Evolutionary conservation across 345 rosid species (phyloP), one percentile per base, ranked within the genome.

Genomic region (Durio zibethinus): DNA sequence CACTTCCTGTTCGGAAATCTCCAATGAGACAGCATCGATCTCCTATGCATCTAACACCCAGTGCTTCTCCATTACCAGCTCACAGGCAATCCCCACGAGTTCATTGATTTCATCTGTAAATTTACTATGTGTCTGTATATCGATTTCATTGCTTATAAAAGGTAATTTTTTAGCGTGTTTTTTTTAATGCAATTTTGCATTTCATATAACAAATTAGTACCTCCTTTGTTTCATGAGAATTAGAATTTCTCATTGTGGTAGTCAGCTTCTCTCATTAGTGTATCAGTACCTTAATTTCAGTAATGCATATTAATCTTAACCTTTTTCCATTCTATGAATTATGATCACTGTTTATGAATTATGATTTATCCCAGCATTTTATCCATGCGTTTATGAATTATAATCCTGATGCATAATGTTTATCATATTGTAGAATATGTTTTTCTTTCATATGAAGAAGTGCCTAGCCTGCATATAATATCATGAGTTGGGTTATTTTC

Each of bases 11-110:
- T 16, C 89, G 77, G 33, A 89, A 81, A 82, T 90, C 94, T 35
- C 94, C 93, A 2, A 63, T 83, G 84, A 86, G 89, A 71, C 84
- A 84, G 11, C 89, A 84, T 23, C 88, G 83, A 9, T 88, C 95
- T 72, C 90, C 93, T 1, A 77, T 85, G 74, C 80, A 87, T 77
- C 21, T 82, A 74, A 87, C 90, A 2, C 93, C 95, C 0, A 64
- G 33, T 73, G 93, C 88, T 53, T 93, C 91, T 10, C 97, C 95
- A 14, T 79, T 93, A 84, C 88, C 83, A 33, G 62, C 86, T 43
- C 87, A 86, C 52, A 79, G 83, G 77, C 92, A 81, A 35, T 90
- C 94, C 79, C 94, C 91, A 14, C 87, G 86, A 62, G 81, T 78
- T 27, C 77, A 79, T 60, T 92, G 85, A 57, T 35, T 56, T 6